These are phyloP conservation scores for Komagataella ulmi DNA, from an alignment of 805 yeast genomes.

Conservation along the genomic window DNA sequence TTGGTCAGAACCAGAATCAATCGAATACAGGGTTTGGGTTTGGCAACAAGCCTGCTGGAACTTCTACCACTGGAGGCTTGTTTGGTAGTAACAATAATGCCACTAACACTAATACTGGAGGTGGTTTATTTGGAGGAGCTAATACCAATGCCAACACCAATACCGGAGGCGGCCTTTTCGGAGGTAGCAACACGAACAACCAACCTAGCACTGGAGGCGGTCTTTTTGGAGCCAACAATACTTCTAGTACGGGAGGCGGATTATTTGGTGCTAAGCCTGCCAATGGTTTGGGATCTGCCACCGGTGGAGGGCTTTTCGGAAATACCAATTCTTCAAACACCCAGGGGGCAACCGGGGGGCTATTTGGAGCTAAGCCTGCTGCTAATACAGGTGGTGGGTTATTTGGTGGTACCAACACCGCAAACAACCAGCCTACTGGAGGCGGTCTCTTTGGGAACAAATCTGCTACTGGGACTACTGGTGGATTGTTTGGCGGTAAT, in stretches of 20 bases:
- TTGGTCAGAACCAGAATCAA: conserved; percentile 3
- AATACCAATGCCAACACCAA: conserved; percentile 9
- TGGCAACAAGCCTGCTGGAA: conserved; percentile 10
- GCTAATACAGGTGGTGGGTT: conserved; percentile 18
- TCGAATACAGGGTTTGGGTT: conserved; percentile 16
- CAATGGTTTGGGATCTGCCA: conserved; percentile 1
- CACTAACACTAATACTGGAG: conserved; percentile 7
- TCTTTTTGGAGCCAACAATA: conserved; percentile 13
- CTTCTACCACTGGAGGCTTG: conserved; percentile 16
- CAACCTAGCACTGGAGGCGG: conserved; percentile 11
- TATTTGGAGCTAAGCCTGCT: conserved; percentile 6
- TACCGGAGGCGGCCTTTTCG: conserved; percentile 2
- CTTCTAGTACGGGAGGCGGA: conserved; percentile 15
- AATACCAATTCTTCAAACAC: conserved; percentile 5
- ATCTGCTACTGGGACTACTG: conserved; percentile 12
- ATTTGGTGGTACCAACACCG: conserved; percentile 9
- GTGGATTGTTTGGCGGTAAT: conserved; percentile 26
- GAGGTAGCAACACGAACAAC: conserved; percentile 4
- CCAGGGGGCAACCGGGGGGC: conserved; percentile 1
- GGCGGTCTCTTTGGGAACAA: conserved; percentile 32
- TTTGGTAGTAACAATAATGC: conserved; percentile 16
- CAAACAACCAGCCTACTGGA: not conserved
- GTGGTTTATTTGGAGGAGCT: conserved; percentile 2
- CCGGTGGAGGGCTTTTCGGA: conserved; percentile 33
- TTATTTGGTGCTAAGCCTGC: conserved; percentile 20